These are phyloP conservation scores for Hirschioporus abietinus DNA, from an alignment of 768 basidiomycete genomes.

Conservation along the genomic window DNA sequence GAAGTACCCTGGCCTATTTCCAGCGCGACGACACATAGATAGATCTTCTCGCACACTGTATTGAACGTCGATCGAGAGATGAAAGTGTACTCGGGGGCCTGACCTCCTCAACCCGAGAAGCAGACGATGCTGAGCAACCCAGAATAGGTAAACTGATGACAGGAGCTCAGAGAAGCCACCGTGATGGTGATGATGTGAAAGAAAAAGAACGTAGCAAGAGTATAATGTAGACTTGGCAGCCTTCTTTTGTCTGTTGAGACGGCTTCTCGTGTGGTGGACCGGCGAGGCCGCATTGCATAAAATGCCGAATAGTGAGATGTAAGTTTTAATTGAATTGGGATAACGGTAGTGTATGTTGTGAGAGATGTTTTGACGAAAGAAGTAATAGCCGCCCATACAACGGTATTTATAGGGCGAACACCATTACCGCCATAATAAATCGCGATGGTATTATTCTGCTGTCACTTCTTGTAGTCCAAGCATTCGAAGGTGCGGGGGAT, in stretches of 20 bases:
- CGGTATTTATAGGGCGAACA: background rate
- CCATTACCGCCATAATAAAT: background rate
- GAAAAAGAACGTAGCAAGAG: background rate
- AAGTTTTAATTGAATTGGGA: too few species aligned
- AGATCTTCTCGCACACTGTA: background rate
- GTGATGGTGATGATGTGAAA: slow-evolving; percentile 1
- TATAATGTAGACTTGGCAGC: background rate
- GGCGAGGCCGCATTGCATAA: too few species aligned
- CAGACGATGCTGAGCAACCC: background rate
- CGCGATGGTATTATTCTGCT: background rate
- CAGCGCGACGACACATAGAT: background rate
- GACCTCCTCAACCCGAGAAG: background rate
- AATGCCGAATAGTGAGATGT: too few species aligned
- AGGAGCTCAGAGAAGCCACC: background rate
- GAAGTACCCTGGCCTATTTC: background rate
- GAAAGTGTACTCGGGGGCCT: background rate
- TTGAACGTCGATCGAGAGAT: background rate
- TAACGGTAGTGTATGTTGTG: background rate
- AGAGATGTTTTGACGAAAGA: background rate
- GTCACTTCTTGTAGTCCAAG: background rate
- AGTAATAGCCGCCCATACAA: background rate
- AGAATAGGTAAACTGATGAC: background rate
- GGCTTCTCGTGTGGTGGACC: too few species aligned
- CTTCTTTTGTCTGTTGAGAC: background rate
- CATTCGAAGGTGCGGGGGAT: background rate